Evolutionary conservation across 2,329 filamentous ascomycete species (phyloP).

Genomic region (Trichoderma semiorbis): DNA sequence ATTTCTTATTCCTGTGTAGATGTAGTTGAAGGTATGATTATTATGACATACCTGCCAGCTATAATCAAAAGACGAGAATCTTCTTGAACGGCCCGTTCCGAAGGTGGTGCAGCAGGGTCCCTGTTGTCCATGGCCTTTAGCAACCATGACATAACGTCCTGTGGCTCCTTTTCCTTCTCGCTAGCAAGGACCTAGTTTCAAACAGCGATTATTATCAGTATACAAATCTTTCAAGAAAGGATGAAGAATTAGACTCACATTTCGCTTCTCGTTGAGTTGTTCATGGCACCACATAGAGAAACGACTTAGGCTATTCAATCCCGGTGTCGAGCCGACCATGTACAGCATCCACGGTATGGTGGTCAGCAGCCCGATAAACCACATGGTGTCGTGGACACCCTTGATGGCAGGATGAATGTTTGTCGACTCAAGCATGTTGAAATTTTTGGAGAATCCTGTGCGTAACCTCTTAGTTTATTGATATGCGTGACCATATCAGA

Average conservation of each 20-base stretch:
- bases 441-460: background rate
- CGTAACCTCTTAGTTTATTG: background rate
- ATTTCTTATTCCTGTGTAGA: no score
- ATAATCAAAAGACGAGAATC: background rate
- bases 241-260: background rate
- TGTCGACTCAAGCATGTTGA: background rate
- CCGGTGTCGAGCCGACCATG: slow-evolving; percentile 34
- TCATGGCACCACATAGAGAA: slow-evolving; percentile 25
- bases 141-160: background rate
- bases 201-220: background rate
- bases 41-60: background rate
- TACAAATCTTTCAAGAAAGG: background rate
- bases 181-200: background rate
- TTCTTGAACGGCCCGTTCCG: background rate
- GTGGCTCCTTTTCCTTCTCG: background rate
- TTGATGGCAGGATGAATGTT: background rate
- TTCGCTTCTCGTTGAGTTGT: slow-evolving; percentile 19
- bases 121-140: background rate
- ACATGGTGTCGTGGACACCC: background rate
- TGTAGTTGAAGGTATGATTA: background rate
- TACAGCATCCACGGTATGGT: background rate
- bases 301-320: slow-evolving; percentile 31
- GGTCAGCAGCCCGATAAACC: background rate
- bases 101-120: background rate
- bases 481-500: background rate